Evolutionary conservation across 2,329 filamentous ascomycete species (phyloP).

Genomic region (Ophiostoma quercus): DNA sequence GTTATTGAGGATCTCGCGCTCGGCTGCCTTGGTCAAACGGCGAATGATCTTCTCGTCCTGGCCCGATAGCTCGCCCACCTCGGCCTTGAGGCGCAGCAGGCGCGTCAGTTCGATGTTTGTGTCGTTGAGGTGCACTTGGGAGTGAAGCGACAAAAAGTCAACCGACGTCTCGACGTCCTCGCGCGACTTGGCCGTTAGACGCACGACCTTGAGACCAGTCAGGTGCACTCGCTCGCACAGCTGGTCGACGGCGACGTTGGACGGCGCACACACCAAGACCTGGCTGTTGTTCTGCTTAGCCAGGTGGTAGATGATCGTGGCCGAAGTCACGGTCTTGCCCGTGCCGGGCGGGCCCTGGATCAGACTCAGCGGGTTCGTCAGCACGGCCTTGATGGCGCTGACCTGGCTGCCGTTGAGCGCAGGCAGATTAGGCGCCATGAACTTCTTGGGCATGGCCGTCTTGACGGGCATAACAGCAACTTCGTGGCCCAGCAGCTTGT

Average conservation of each 20-base stretch:
- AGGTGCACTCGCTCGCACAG: slow-evolving; percentile 94
- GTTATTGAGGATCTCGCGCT: slow-evolving; percentile 89
- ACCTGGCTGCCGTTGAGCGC: slow-evolving; percentile 95
- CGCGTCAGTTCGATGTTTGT: slow-evolving; percentile 91
- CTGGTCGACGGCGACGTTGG: slow-evolving; percentile 97
- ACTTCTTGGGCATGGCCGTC: slow-evolving; percentile 91
- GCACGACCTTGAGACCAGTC: slow-evolving; percentile 92
- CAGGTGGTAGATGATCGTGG: slow-evolving; percentile 96
- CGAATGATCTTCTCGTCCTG: slow-evolving; percentile 99
- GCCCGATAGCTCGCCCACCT: slow-evolving; percentile 84
- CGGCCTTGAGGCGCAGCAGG: slow-evolving; percentile 85
- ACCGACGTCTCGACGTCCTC: slow-evolving; percentile 99
- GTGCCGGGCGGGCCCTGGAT: slow-evolving; percentile 97
- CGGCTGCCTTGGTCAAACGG: slow-evolving; percentile 85
- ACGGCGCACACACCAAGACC: slow-evolving; percentile 92
- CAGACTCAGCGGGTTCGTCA: slow-evolving; percentile 87
- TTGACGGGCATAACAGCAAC: slow-evolving; percentile 94
- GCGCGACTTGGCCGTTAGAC: slow-evolving; percentile 95
- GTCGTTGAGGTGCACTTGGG: slow-evolving; percentile 96
- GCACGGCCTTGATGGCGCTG: slow-evolving; percentile 88
- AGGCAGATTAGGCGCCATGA: slow-evolving; percentile 87
- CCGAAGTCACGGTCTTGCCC: slow-evolving; percentile 96
- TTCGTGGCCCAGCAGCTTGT: slow-evolving; percentile 90
- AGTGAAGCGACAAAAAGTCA: slow-evolving; percentile 87
- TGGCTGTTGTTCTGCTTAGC: slow-evolving; percentile 93